A percentile compares a stretch with the other conserved stretches of the same genome.
Evolutionary conservation across 1,284 basidiomycete species (phyloP).

Genomic region (Sanghuangporus sanghuang): DNA sequence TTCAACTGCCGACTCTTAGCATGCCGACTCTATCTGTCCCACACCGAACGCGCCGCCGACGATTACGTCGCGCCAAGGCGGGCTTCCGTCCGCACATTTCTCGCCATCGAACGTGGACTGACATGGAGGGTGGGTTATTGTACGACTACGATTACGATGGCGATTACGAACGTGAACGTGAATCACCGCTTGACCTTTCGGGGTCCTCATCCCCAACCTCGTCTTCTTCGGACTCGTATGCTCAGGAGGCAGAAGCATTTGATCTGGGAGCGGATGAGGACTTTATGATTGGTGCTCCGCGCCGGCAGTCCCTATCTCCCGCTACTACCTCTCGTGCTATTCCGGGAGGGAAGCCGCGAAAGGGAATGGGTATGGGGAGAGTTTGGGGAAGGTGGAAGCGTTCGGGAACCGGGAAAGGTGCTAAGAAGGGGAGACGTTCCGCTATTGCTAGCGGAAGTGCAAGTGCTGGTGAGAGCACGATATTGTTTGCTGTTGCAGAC

Average conservation of each 20-base stretch:
- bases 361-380: neutral
- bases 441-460: neutral
- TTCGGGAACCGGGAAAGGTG: neutral
- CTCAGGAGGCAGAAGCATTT: neutral
- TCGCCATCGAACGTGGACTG: neutral
- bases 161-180: neutral
- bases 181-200: neutral
- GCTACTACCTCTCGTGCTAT: neutral
- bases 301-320: neutral
- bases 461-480: neutral
- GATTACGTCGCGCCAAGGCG: neutral
- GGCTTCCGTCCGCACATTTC: conserved; percentile 1
- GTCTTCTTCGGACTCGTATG: neutral
- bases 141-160: neutral
- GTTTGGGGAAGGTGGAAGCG: neutral
- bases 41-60: neutral
- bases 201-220: neutral
- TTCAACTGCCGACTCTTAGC: neutral
- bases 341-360: neutral
- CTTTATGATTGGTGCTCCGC: conserved; percentile 6
- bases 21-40: neutral
- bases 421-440: neutral
- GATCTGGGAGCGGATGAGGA: conserved; percentile 4
- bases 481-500: conserved; percentile 1
- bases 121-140: neutral